phyloP scores from a whole-genome alignment of 1,139 yeast genomes.

The Pichia sp. region DNA sequence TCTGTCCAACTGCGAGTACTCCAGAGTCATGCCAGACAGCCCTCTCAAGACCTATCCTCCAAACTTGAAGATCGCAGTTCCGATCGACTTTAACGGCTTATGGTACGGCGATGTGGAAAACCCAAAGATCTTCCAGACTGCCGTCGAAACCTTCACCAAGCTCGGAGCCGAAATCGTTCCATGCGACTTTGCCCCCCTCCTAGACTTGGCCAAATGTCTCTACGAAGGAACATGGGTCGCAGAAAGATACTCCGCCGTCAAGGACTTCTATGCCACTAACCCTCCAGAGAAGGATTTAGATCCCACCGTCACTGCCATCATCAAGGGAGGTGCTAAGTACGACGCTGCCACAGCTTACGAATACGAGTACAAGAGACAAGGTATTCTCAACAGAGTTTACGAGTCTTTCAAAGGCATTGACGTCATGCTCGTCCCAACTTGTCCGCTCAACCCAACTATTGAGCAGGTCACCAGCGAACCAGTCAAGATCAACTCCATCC shows the following conservation, averaged over 20 bases:
- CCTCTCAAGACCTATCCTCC: conserved; percentile 63
- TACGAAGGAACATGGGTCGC: conserved; percentile 99
- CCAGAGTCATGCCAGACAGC: conserved; percentile 66
- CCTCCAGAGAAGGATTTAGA: conserved; percentile 74
- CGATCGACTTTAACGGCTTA: conserved; percentile 48
- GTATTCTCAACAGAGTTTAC: conserved; percentile 61
- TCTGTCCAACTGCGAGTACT: conserved; percentile 68
- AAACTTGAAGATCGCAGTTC: conserved; percentile 58
- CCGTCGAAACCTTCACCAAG: conserved; percentile 53
- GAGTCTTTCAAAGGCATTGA: conserved; percentile 58
- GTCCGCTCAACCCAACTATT: conserved; percentile 85
- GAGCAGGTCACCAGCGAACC: conserved; percentile 73
- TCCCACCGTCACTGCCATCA: conserved; percentile 76
- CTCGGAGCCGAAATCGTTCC: conserved; percentile 56
- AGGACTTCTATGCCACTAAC: conserved; percentile 65
- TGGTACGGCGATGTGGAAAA: conserved; percentile 84
- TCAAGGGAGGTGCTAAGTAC: conserved; percentile 70
- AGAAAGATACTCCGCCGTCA: conserved; percentile 82
- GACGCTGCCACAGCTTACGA: conserved; percentile 81
- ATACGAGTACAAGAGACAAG: conserved; percentile 79
- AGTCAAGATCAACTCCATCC: conserved; percentile 74
- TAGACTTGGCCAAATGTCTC: conserved; percentile 80
- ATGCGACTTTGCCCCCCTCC: conserved; percentile 67
- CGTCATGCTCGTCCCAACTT: conserved; percentile 83
- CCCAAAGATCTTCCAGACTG: conserved; percentile 59